Evolutionary conservation across 192 early-diverging fungal species (phyloP).

Genomic region (Backusella mclennaniae): DNA sequence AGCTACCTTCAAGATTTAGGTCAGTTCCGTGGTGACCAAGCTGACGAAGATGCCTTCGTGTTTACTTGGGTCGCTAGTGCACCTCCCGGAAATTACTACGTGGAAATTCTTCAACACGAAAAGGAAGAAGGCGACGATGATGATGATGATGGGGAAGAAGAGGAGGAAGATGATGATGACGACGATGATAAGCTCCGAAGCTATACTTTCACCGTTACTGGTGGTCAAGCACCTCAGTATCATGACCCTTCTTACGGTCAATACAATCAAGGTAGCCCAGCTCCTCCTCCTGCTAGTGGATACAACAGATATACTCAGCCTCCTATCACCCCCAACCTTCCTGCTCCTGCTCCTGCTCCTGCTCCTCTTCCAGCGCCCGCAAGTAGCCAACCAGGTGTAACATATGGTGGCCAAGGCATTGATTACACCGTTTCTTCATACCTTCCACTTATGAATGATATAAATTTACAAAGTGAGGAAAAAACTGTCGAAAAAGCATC

Average conservation of each 20-base stretch:
- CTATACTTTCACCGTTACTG: not conserved
- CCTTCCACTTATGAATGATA: not conserved
- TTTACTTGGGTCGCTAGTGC: not conserved
- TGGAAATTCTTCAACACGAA: not conserved
- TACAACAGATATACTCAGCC: too few species aligned
- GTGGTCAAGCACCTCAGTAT: not conserved
- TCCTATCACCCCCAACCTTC: too few species aligned
- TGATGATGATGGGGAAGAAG: not conserved
- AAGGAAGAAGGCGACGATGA: not conserved
- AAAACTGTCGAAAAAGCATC: not conserved
- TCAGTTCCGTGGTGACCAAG: not conserved
- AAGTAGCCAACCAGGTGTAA: not conserved
- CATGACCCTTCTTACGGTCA: not conserved
- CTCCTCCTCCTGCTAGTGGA: not conserved
- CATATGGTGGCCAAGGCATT: not conserved
- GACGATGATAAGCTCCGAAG: not conserved
- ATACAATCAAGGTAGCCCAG: not conserved
- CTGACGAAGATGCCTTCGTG: not conserved
- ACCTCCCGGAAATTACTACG: not conserved
- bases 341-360: not conserved
- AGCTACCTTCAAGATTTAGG: not conserved
- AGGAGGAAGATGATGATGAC: not conserved
- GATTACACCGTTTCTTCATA: not conserved
- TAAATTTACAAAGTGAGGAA: not conserved
- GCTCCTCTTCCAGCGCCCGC: not conserved